Evolutionary conservation across 163 green algal genomes (phyloP).

Genomic region (Scenedesmus sp.): DNA sequence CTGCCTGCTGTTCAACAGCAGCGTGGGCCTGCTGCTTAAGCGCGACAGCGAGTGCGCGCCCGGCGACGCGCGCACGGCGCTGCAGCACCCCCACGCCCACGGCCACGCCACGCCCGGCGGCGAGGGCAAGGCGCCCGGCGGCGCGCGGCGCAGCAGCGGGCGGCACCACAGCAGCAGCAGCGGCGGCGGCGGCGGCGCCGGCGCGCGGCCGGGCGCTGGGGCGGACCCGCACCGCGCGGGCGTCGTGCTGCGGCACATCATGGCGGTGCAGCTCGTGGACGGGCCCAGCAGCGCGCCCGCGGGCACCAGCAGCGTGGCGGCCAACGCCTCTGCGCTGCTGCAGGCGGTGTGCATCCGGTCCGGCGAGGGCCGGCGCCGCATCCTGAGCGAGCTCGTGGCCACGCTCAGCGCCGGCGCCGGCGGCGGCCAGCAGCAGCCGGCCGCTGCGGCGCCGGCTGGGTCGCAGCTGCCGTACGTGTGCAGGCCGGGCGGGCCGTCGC

Average conservation of each 20-base stretch:
- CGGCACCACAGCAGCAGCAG: not conserved
- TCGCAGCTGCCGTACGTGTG: conserved; percentile 46
- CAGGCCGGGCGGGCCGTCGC: conserved; percentile 48
- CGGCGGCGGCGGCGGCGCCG: not conserved
- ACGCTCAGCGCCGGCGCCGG: conserved; percentile 53
- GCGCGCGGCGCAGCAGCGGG: not conserved
- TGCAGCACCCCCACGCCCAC: conserved; percentile 19
- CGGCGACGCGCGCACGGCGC: conserved; percentile 24
- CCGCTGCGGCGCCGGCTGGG: not conserved
- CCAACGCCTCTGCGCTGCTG: conserved; percentile 55
- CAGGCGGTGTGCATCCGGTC: conserved; percentile 91
- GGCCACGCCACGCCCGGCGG: not conserved
- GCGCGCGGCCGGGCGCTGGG: not conserved
- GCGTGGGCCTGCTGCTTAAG: conserved; percentile 81
- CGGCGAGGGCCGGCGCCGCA: conserved; percentile 78
- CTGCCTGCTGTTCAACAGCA: conserved; percentile 76
- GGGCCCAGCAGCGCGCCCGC: not conserved
- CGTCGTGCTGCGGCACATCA: conserved; percentile 61
- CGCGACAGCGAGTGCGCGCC: conserved; percentile 70
- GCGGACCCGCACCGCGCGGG: conserved; percentile 41
- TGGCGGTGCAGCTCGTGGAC: conserved; percentile 66
- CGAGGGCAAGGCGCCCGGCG: not conserved
- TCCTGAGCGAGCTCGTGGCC: conserved; percentile 77
- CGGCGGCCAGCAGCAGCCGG: not conserved
- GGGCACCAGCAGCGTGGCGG: conserved; percentile 7